phyloP scores from a whole-genome alignment of 2,329 filamentous ascomycete genomes.

The Talaromyces sp. region DNA sequence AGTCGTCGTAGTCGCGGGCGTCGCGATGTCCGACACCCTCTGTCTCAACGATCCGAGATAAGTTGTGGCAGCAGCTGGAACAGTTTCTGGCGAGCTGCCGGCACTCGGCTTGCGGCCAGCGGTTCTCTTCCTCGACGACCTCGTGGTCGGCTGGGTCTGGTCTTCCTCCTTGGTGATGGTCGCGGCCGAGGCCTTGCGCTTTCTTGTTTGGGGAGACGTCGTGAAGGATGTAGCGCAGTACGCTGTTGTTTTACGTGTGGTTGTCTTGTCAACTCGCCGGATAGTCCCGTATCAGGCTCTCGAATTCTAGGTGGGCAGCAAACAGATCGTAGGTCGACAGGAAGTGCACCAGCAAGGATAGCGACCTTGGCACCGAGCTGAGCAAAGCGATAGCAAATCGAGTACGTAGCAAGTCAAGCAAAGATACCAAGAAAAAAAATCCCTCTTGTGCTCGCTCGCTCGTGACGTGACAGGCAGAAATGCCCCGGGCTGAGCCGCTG shows the following conservation, averaged over 20 bases:
- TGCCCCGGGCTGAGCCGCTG: neutral
- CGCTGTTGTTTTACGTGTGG: neutral
- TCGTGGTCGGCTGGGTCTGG: neutral
- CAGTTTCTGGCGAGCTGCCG: neutral
- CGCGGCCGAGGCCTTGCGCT: slow-evolving; percentile 50
- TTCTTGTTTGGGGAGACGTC: slow-evolving; percentile 50
- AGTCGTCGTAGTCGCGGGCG: slow-evolving; percentile 34
- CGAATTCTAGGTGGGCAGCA: neutral
- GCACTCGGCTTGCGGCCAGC: neutral
- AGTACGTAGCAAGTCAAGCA: no score
- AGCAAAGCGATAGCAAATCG: neutral
- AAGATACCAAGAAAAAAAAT: neutral
- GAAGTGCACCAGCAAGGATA: neutral
- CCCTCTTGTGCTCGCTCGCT: neutral
- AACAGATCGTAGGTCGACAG: no score
- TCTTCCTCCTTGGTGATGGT: slow-evolving; percentile 23
- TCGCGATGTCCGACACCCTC: slow-evolving; percentile 32
- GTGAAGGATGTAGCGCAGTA: slow-evolving; percentile 27
- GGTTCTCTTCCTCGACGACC: neutral
- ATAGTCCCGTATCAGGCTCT: neutral
- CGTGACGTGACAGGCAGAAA: neutral
- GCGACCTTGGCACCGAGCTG: neutral
- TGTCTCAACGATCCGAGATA: slow-evolving; percentile 15
- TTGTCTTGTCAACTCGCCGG: neutral
- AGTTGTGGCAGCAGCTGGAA: slow-evolving; percentile 12